Base-by-base conservation (phyloP, 345 rosid species). In the Clarkia xantiana region DNA sequence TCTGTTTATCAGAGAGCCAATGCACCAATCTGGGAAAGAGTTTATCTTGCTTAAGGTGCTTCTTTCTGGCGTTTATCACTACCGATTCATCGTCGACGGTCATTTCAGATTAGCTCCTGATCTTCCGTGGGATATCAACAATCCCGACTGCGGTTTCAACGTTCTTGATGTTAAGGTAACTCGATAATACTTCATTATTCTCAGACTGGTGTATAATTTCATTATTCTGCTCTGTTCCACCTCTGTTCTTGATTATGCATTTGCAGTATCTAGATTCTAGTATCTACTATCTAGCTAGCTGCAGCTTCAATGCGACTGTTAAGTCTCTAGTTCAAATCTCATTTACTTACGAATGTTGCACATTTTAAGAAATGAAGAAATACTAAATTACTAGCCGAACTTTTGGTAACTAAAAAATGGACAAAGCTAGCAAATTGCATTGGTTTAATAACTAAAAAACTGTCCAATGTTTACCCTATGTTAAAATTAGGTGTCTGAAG, bases 161-260 rank as follows among this genome's bases (percentile, higher is more conserved):
- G 58, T 80, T 56, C 59, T 77, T 76, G 79, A 80, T 55, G 57
- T 75, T 56, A 68, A 71, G 88, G 88, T 77, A 62, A 47, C 12
- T 11, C 8, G 8, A 29, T 29, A 22, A 22, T 22, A 22, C 25
- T 22, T 22, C 25, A 22, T 22, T 22, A 22, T 22, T 22, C 5
- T 22, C 25, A 22, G 5, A 22, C 3, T 2, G 25, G 5, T n/a
- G n/a, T n/a, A n/a, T n/a, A n/a, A n/a, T n/a, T n/a, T n/a, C n/a
- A n/a, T n/a, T n/a, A n/a, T n/a, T n/a, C n/a, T n/a, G n/a, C n/a
- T n/a, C n/a, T n/a, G n/a, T n/a, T 4, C 3, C 8, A 2, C 1
- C 10, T 9, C 11, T 29, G 14, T 9, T 45, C 48, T 6, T 22
- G 6, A 6, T 6, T 4, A 8, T 14, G 4, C 44, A 42, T 42